Evolutionary conservation across 352 stramenopile genomes (phyloP), one percentile per base, ranked within the genome.

Genomic region (Phytophthora chlamydospora): DNA sequence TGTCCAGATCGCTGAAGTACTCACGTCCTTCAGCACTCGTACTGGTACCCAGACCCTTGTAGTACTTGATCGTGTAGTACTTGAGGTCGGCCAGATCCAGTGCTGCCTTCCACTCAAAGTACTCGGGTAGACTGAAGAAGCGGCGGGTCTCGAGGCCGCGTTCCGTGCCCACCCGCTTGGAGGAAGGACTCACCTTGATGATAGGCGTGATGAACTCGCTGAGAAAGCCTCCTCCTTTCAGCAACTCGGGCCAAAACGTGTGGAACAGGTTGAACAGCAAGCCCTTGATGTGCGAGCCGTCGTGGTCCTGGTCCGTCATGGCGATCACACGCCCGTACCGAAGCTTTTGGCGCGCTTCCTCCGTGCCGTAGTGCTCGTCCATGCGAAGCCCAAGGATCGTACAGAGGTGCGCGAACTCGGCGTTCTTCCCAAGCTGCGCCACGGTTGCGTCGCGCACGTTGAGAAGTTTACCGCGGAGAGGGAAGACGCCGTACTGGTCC

Each of bases 301-400:
- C 95, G 58, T 98, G 95, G 78, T 99, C 98, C 83, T 99, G 98
- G 86, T 99, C 98, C 6, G 98, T 98, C 98, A 99, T 99, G 65
- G 99, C 98, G 75, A 99, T 96, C 33, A 99, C 78, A 58, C 98
- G 97, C n/a, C 98, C 98, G 65, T 99, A 99, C 17, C 98, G 93
- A 38, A 99, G 80, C 27, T 84, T 87, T 57, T 78, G 59, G 12
- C 84, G 73, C 56, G 98, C 97, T 47, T 98, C 93, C 27, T 89
- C 85, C 48, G 83, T 93, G 52, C 91, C 81, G 80, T 99, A 99
- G 10, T 78, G 80, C 19, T 91, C 89, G 29, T 95, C 94, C 80
- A 98, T 99, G 52, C 98, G 98, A 16, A 99, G 79, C 16, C 98
- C 98, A 52, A 99, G 87, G 56, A 99, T 99, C 50, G 96, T 97